A percentile compares a stretch with the other conserved stretches of the same genome.
These are phyloP conservation scores for Parmales sp. DNA, from an alignment of 108 stramenopile species.

Conservation along the genomic window DNA sequence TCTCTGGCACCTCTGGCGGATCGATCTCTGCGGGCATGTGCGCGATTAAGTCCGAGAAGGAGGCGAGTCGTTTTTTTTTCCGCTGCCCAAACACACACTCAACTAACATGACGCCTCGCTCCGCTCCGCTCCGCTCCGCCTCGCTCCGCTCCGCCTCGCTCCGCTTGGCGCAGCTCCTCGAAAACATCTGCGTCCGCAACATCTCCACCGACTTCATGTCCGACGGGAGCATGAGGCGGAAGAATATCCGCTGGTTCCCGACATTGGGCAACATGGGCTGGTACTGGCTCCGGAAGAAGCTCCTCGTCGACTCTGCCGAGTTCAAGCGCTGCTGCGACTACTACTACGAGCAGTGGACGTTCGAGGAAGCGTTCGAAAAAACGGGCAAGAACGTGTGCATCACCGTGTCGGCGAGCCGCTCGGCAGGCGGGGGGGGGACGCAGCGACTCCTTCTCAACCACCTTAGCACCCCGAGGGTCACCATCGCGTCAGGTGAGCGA, in stretches of 20 bases:
- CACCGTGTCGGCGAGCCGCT: conserved; percentile 70
- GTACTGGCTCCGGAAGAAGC: conserved; percentile 60
- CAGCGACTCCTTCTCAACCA: conserved; percentile 84
- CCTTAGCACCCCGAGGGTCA: conserved; percentile 83
- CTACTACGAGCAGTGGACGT: conserved; percentile 71
- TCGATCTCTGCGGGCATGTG: conserved; percentile 80
- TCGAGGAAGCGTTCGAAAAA: conserved; percentile 80
- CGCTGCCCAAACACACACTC: no score
- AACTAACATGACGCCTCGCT: background rate
- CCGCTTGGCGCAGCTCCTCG: conserved; percentile 28
- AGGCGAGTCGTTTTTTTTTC: no score
- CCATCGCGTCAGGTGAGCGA: conserved; percentile 65
- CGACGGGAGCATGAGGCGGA: conserved; percentile 62
- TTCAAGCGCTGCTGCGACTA: conserved; percentile 69
- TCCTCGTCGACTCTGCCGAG: conserved; percentile 64
- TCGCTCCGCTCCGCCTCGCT: background rate
- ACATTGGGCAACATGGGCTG: conserved; percentile 55
- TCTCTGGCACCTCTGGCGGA: conserved; percentile 81
- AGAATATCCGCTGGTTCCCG: conserved; percentile 81
- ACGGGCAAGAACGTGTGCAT: conserved; percentile 87
- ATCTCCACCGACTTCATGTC: conserved; percentile 68
- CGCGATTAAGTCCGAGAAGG: conserved; percentile 58
- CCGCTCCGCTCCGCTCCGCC: background rate
- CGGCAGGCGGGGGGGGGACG: conserved; percentile 42
- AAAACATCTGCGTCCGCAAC: conserved; percentile 61